Evolutionary conservation across 306 rosid genomes (phyloP).

Genomic region (Cajanus cajan): DNA sequence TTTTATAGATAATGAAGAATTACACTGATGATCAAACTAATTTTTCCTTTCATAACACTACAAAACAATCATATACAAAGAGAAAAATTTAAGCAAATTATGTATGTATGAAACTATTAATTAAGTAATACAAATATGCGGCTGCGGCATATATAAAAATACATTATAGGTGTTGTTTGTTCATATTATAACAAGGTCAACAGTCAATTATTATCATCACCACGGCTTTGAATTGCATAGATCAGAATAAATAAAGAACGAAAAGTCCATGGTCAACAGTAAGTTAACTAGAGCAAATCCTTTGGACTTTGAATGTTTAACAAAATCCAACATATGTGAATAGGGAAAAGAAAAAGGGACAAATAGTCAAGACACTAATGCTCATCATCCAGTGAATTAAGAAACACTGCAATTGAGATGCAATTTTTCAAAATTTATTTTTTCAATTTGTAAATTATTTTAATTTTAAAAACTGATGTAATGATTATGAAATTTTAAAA

Average conservation of each 20-base stretch:
- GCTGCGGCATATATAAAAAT: not conserved
- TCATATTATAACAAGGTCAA: not conserved
- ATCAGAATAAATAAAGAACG: not conserved
- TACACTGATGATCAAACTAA: not conserved
- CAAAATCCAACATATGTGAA: not conserved
- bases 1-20: not conserved
- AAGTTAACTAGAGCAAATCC: not conserved
- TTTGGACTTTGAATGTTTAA: not conserved
- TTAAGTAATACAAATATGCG: not conserved
- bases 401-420: not conserved
- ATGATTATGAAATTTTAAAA: not conserved
- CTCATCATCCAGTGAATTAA: not conserved
- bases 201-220: not conserved
- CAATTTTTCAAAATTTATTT: not conserved
- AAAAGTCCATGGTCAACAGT: constrained; percentile 24
- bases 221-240: not conserved
- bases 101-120: not conserved
- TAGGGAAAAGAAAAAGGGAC: not conserved
- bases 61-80: not conserved
- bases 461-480: not conserved
- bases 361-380: not conserved
- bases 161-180: not conserved
- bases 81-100: not conserved
- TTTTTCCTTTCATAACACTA: not conserved
- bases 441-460: not conserved